Evolutionary conservation across 768 basidiomycete species (phyloP).

Genomic region (Collybia sp.): DNA sequence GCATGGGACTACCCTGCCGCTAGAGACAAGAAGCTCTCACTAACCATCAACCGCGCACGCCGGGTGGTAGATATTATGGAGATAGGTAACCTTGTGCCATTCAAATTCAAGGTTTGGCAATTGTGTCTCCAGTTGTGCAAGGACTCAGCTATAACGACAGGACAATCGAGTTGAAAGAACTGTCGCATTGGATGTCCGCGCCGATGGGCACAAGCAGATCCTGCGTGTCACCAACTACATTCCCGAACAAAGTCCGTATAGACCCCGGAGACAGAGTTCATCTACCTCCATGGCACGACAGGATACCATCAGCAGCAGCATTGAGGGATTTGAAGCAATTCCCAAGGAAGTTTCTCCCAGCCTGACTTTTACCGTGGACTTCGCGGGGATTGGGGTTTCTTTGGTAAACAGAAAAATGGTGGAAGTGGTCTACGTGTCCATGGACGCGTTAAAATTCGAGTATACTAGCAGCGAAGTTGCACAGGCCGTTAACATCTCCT

Average conservation of each 20-base stretch:
- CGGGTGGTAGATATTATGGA: slow-evolving; percentile 89
- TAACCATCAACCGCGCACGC: slow-evolving; percentile 56
- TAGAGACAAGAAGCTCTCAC: slow-evolving; percentile 69
- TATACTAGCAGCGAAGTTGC: slow-evolving; percentile 77
- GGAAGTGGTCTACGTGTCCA: slow-evolving; percentile 86
- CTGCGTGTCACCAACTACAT: slow-evolving; percentile 85
- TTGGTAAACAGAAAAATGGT: slow-evolving; percentile 82
- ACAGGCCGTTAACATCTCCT: slow-evolving; percentile 75
- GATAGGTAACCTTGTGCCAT: slow-evolving; percentile 88
- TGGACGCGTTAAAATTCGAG: slow-evolving; percentile 76
- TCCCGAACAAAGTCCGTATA: slow-evolving; percentile 83
- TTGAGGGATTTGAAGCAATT: slow-evolving; percentile 82
- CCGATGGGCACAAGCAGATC: slow-evolving; percentile 81
- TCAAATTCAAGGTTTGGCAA: slow-evolving; percentile 69
- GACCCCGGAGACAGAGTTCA: slow-evolving; percentile 55
- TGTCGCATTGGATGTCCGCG: slow-evolving; percentile 89
- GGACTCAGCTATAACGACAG: slow-evolving; percentile 23
- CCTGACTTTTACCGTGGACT: slow-evolving; percentile 64
- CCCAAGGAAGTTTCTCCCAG: slow-evolving; percentile 66
- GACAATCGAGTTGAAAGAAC: slow-evolving; percentile 51
- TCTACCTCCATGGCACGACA: slow-evolving; percentile 48
- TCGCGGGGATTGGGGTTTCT: slow-evolving; percentile 91
- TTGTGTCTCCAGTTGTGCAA: background rate
- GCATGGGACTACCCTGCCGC: slow-evolving; percentile 95
- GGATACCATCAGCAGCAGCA: slow-evolving; percentile 64